A percentile compares a stretch with the other conserved stretches of the same genome.
phyloP scores from a whole-genome alignment of 345 rosid species.

The Salix caprea region DNA sequence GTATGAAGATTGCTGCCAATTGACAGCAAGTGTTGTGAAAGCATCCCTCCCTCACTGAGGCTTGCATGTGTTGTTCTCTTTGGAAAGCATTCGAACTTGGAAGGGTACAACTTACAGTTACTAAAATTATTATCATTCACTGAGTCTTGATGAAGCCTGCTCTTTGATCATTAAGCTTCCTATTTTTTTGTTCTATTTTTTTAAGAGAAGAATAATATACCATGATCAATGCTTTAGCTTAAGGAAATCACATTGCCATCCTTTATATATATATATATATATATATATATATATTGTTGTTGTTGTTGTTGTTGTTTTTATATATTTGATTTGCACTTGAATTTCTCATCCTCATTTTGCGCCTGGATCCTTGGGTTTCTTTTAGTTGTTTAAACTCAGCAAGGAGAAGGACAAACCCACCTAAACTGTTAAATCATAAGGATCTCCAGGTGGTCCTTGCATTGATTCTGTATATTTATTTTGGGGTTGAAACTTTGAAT shows the following conservation, averaged over 20 bases:
- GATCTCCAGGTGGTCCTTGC: not conserved
- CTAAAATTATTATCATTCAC: not conserved
- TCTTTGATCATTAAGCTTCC: not conserved
- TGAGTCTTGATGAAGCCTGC: not conserved
- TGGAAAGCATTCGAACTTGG: not conserved
- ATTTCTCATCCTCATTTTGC: not conserved
- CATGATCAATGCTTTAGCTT: not conserved
- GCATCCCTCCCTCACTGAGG: too few relatives aligned
- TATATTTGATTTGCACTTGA: not conserved
- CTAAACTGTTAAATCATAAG: not conserved
- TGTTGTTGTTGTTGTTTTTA: too few relatives aligned
- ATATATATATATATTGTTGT: too few relatives aligned
- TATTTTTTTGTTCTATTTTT: not conserved
- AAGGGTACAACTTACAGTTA: not conserved
- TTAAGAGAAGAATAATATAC: not conserved
- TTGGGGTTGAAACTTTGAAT: not conserved
- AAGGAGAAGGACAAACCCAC: not conserved
- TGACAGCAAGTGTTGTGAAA: too few relatives aligned
- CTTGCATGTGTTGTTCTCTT: not conserved
- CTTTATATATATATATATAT: too few relatives aligned
- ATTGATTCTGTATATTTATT: not conserved
- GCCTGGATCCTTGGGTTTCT: not conserved
- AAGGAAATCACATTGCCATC: not conserved
- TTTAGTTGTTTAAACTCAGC: not conserved
- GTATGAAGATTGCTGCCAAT: too few relatives aligned